Conservation (phyloP, 176 grass and related monocot species). For the Calamus simplicifolius region DNA sequence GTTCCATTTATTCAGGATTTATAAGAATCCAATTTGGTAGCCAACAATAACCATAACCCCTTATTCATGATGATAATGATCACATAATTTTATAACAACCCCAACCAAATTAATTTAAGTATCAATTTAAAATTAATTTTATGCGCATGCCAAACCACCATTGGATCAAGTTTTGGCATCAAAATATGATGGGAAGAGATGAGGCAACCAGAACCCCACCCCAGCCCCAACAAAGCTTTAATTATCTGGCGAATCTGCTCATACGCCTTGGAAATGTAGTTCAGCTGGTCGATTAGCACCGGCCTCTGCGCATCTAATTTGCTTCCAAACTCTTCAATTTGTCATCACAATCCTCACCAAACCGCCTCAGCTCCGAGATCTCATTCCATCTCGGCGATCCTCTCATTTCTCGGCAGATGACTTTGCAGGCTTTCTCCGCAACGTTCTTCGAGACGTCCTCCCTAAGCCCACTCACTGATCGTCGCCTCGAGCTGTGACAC, state of each 20-base stretch:
- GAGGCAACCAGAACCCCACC: no score
- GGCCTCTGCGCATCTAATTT: slow-evolving; percentile 64
- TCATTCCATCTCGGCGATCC: slow-evolving; percentile 33
- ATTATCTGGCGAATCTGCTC: slow-evolving; percentile 52
- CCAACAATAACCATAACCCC: no score
- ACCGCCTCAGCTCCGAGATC: slow-evolving; percentile 30
- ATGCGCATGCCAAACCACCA: no score
- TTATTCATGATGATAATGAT: no score
- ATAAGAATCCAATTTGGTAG: no score
- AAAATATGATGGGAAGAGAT: no score
- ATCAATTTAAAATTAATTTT: no score
- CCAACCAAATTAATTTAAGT: no score
- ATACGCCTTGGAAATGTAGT: slow-evolving; percentile 57
- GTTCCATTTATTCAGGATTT: no score
- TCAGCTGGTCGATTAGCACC: slow-evolving; percentile 67
- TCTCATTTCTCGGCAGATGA: slow-evolving; percentile 24
- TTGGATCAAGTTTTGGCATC: no score
- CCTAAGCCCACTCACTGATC: slow-evolving; percentile 18
- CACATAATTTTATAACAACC: no score
- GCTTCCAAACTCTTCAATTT: slow-evolving; percentile 28
- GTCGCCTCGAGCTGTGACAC: slow-evolving; percentile 87
- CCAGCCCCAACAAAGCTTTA: slow-evolving; percentile 1
- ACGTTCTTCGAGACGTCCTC: slow-evolving; percentile 24
- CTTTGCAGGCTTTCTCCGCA: slow-evolving; percentile 38
- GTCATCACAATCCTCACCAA: slow-evolving; percentile 23